Conservation (phyloP, 2,329 filamentous ascomycete genomes). For the Phyllosticta ampelicida region DNA sequence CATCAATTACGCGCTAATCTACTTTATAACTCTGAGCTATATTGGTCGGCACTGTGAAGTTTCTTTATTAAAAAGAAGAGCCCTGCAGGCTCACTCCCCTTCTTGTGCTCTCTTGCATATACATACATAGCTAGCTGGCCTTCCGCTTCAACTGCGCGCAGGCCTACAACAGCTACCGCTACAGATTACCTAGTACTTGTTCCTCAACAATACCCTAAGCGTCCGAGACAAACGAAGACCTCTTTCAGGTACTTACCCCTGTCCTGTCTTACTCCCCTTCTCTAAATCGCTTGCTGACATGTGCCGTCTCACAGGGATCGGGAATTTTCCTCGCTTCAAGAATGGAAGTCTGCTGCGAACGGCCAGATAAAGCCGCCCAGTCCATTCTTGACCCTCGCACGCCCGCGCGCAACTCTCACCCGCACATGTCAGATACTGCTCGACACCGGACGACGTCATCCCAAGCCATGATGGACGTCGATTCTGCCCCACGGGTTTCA, state of each 20-base stretch:
- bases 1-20: conserved; percentile 21
- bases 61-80: conserved; percentile 20
- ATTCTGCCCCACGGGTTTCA: conserved; percentile 19
- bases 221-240: conserved; percentile 6
- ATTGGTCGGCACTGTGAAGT: conserved; percentile 13
- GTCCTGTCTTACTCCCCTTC: conserved; percentile 5
- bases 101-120: conserved; percentile 7
- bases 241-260: conserved; percentile 9
- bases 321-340: conserved; percentile 30
- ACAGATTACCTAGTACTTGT: too few relatives aligned
- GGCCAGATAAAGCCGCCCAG: conserved; percentile 13
- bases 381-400: conserved; percentile 11
- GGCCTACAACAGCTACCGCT: neutral
- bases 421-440: neutral
- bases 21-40: conserved; percentile 12
- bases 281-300: conserved; percentile 8
- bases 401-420: neutral
- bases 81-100: conserved; percentile 4
- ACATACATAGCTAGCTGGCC: conserved; percentile 17
- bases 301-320: conserved; percentile 18
- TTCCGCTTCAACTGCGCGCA: conserved; percentile 22
- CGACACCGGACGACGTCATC: conserved; percentile 3
- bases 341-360: conserved; percentile 28
- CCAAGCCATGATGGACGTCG: conserved; percentile 16
- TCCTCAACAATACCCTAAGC: neutral